Evolutionary conservation across 2,329 filamentous ascomycete species (phyloP).

Genomic region (Tolypocladium pustulatum): DNA sequence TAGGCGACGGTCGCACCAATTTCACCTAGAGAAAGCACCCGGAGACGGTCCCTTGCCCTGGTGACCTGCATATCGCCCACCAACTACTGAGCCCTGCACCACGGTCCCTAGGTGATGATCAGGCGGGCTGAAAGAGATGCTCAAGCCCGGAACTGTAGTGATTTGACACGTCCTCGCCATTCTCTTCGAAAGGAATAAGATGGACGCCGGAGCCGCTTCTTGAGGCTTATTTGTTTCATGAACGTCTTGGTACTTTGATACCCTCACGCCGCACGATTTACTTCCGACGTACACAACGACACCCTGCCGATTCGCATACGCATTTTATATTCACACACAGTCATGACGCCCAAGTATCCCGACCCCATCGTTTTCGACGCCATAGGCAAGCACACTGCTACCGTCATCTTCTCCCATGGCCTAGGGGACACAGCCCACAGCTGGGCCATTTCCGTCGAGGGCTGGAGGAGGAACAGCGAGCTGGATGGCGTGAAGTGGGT

Average conservation of each 20-base stretch:
- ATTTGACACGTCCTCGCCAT: background rate
- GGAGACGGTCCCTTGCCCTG: no score
- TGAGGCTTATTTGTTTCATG: background rate
- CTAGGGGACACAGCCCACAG: slow-evolving; percentile 67
- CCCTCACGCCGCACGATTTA: no score
- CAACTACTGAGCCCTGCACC: background rate
- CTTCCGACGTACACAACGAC: no score
- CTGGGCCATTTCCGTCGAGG: slow-evolving; percentile 69
- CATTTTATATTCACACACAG: background rate
- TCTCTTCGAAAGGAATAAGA: background rate
- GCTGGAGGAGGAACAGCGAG: slow-evolving; percentile 65
- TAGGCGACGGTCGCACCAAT: background rate
- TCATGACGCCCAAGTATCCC: background rate
- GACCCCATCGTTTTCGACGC: slow-evolving; percentile 60
- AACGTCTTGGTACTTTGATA: background rate
- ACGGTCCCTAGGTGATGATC: background rate
- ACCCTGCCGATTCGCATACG: background rate
- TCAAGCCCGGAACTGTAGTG: background rate
- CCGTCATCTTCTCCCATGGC: slow-evolving; percentile 81
- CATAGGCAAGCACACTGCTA: slow-evolving; percentile 70
- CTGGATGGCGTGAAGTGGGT: slow-evolving; percentile 82
- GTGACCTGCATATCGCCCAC: background rate
- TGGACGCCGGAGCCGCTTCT: background rate
- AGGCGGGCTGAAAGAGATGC: background rate
- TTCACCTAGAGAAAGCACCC: background rate